A percentile compares a stretch with the other conserved stretches of the same genome.
phyloP scores from a whole-genome alignment of 768 basidiomycete genomes.

The Agrocybe chaxingu region DNA sequence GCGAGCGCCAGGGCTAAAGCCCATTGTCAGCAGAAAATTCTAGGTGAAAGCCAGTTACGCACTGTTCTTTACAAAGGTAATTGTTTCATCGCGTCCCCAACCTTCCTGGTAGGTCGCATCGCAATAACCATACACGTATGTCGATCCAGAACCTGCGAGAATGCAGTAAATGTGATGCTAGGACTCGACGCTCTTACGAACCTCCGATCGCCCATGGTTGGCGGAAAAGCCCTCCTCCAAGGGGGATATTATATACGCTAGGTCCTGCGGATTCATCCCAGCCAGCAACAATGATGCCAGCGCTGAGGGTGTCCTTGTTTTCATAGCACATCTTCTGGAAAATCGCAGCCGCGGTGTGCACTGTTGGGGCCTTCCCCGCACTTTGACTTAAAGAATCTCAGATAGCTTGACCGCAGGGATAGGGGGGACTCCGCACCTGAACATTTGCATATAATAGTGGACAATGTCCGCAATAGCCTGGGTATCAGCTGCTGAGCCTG shows the following conservation, averaged over 20 bases:
- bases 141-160: slow-evolving; percentile 81
- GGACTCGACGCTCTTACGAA: slow-evolving; percentile 19
- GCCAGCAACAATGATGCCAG: slow-evolving; percentile 97
- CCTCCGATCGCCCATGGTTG: slow-evolving; percentile 99
- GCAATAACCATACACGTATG: slow-evolving; percentile 98
- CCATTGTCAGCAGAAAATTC: slow-evolving; percentile 1
- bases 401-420: slow-evolving; percentile 2
- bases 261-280: slow-evolving; percentile 94
- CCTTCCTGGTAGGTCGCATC: slow-evolving; percentile 97
- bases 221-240: slow-evolving; percentile 94
- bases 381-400: slow-evolving; percentile 39
- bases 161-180: slow-evolving; percentile 1
- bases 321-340: slow-evolving; percentile 90
- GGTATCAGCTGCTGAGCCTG: slow-evolving; percentile 96
- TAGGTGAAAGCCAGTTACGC: slow-evolving; percentile 27
- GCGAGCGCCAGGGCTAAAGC: slow-evolving; percentile 84
- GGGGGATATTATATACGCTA: slow-evolving; percentile 93
- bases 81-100: slow-evolving; percentile 85
- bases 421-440: slow-evolving; percentile 45
- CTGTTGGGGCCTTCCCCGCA: slow-evolving; percentile 66
- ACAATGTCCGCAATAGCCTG: slow-evolving; percentile 94
- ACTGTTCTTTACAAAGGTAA: slow-evolving; percentile 97
- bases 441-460: slow-evolving; percentile 77
- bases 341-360: slow-evolving; percentile 74
- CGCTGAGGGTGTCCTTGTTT: slow-evolving; percentile 86